Evolutionary conservation across 1,139 yeast genomes (phyloP), one percentile per base, ranked within the genome.

Genomic region (Barnettozyma hawaiiensis): DNA sequence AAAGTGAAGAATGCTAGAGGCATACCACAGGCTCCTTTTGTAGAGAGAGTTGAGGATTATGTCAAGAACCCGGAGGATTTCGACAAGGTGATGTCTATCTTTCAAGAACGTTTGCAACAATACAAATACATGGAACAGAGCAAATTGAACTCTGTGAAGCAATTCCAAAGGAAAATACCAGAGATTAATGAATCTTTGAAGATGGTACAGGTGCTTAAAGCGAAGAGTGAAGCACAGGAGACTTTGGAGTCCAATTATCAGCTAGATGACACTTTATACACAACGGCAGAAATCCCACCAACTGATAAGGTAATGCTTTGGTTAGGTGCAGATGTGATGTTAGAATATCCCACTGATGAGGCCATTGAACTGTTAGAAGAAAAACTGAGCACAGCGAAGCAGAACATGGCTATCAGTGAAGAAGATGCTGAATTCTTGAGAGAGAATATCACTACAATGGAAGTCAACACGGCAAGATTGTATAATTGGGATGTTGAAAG

Each of bases 251-350:
- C 92, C 24, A 84, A 84, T 61, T 94, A 85, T 60, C 97, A 90
- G 64, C 72, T 92, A 57, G 90, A 92, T 63, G 97, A 92, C 57
- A 92, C 98, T 0, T 71, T 92, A 40, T 92, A 80, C 60, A 84
- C 97, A 14, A 78, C 79, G 48, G 98, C 98, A 2, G 72, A 72
- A 29, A 72, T 92, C 31, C 69, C 71, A 16, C 71, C 78, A n/a
- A 63, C 72, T 2, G 77, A 84, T 40, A 69, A 69, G 15, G 98
- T 92, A 2, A 79, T 78, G 50, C 71, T 92, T 43, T 92, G 98
- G 98, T 72, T 92, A 18, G 99, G 99, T 10, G 97, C 99, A 1
- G 96, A 90, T 57, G 94, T 92, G 16, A 92, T 92, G 98, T 71
- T 94, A 57, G 98, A 92, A 61, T 92, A 92, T 61, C 90, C 96